Conservation (phyloP, 345 rosid genomes). For the Kernera saxatilis region DNA sequence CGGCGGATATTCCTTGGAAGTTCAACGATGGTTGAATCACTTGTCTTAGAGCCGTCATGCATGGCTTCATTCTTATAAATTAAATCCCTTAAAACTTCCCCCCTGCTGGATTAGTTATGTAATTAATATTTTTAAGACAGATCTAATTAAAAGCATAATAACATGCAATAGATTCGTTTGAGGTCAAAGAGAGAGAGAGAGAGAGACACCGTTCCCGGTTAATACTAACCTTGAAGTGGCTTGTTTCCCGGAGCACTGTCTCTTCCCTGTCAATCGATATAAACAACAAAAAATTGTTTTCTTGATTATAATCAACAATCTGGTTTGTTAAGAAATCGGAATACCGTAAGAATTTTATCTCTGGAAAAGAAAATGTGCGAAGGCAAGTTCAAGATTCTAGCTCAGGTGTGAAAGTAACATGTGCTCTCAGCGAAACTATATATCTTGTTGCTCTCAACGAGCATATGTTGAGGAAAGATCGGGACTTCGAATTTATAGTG, state of each 20-base stretch:
- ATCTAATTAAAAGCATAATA: constrained; percentile 24
- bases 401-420: neutral
- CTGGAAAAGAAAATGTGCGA: neutral
- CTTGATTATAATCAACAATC: neutral
- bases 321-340: neutral
- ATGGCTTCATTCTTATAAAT: constrained; percentile 40
- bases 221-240: constrained; percentile 32
- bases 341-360: neutral
- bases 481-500: constrained; percentile 19
- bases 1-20: constrained; percentile 34
- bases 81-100: neutral
- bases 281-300: neutral
- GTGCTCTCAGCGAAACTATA: neutral
- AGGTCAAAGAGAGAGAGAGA: constrained; percentile 8
- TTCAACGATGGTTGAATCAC: constrained; percentile 40
- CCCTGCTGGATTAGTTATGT: constrained; percentile 18
- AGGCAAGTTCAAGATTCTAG: constrained; percentile 3
- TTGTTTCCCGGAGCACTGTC: constrained; percentile 31
- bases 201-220: constrained; percentile 14
- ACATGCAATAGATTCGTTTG: constrained; percentile 30
- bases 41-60: constrained; percentile 44
- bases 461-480: constrained; percentile 12
- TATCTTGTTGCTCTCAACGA: constrained; percentile 1
- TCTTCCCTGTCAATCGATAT: constrained; percentile 27
- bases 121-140: constrained; percentile 20